Evolutionary conservation across 1,284 basidiomycete genomes (phyloP).

Genomic region (Chiua sp.): DNA sequence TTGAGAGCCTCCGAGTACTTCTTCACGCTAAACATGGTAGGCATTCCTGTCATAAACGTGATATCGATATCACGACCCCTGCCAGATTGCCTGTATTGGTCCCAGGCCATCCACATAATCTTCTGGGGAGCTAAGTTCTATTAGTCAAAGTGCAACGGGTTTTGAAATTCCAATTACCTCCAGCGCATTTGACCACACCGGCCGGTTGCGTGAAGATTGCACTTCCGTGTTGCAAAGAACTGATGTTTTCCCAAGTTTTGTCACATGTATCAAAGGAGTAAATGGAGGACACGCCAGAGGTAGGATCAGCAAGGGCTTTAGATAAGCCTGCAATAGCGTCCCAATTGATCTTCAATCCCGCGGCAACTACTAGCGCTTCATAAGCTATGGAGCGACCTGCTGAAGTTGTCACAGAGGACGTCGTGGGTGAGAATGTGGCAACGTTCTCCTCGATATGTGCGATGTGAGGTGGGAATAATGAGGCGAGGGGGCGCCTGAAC

Average conservation of each 20-base stretch:
- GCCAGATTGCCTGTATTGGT: constrained; percentile 65
- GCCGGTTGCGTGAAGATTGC: constrained; percentile 97
- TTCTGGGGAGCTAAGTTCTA: constrained; percentile 78
- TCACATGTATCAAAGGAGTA: constrained; percentile 91
- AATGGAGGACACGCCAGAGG: constrained; percentile 90
- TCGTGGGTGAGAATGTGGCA: constrained; percentile 74
- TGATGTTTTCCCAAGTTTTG: constrained; percentile 85
- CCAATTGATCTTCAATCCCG: constrained; percentile 90
- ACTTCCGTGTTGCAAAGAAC: constrained; percentile 75
- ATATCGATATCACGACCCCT: constrained; percentile 68
- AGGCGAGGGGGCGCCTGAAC: constrained; percentile 70
- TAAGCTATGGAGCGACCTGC: constrained; percentile 80
- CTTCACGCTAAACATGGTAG: constrained; percentile 91
- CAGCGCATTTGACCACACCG: constrained; percentile 95
- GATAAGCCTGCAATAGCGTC: constrained; percentile 79
- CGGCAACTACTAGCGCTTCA: constrained; percentile 88
- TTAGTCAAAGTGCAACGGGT: constrained; percentile 4
- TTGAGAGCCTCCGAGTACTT: constrained; percentile 93
- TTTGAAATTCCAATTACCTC: constrained; percentile 56
- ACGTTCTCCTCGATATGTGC: constrained; percentile 80
- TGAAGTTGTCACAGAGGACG: constrained; percentile 75
- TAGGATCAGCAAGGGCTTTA: constrained; percentile 77
- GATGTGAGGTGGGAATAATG: constrained; percentile 78
- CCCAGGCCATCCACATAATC: constrained; percentile 96
- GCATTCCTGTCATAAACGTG: constrained; percentile 93